Conservation (phyloP, 768 basidiomycete species). For the Imleria badia region DNA sequence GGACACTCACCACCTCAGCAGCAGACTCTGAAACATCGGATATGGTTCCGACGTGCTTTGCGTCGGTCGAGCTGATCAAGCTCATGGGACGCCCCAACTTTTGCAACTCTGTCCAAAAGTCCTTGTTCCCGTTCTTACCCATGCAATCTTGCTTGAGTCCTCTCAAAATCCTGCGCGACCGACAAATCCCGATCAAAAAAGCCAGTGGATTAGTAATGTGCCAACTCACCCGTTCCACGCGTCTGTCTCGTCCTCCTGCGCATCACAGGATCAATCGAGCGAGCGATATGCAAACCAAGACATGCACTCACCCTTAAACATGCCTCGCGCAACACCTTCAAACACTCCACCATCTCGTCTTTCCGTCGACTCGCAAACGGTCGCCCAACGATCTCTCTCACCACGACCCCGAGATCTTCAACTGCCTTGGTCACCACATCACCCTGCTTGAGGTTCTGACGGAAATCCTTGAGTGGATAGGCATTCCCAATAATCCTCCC, state of each 20-base stretch:
- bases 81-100: conserved; percentile 52
- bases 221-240: conserved; percentile 70
- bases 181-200: not conserved
- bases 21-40: conserved; percentile 56
- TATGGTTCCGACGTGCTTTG: conserved; percentile 53
- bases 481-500: conserved; percentile 77
- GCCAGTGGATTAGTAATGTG: not conserved
- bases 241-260: conserved; percentile 78
- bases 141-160: conserved; percentile 58
- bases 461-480: conserved; percentile 76
- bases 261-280: not conserved
- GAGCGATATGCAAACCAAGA: not conserved
- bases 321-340: conserved; percentile 63
- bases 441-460: conserved; percentile 63
- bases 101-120: conserved; percentile 66
- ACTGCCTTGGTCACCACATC: conserved; percentile 86
- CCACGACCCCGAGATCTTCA: conserved; percentile 70
- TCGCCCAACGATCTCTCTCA: conserved; percentile 64
- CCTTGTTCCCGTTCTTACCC: conserved; percentile 54
- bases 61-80: conserved; percentile 64
- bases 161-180: conserved; percentile 52
- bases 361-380: conserved; percentile 72
- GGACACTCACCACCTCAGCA: conserved; percentile 49
- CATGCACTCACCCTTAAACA: conserved; percentile 54
- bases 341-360: conserved; percentile 71